These are phyloP conservation scores for Colletotrichum graminicola DNA, from an alignment of 2,329 filamentous ascomycete genomes.

Conservation along the genomic window DNA sequence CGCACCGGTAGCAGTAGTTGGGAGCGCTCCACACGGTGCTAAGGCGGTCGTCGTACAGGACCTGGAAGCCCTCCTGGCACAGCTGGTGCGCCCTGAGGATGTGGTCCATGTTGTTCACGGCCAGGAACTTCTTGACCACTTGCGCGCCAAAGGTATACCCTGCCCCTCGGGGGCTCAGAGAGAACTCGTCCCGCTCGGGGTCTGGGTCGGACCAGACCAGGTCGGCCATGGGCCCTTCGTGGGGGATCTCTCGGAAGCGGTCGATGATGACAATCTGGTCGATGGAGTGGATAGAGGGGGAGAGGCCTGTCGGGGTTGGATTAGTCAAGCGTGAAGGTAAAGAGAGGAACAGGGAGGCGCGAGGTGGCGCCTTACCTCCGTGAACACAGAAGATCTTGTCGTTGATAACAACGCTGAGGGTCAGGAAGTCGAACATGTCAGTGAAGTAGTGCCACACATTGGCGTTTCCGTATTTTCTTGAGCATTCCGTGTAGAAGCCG, in stretches of 20 bases:
- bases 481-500: conserved; percentile 98
- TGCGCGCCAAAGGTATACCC: conserved; percentile 98
- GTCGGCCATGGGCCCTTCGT: conserved; percentile 99
- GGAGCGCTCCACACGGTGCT: conserved; percentile 99
- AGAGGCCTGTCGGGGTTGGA: conserved; percentile 69
- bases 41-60: conserved; percentile 92
- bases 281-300: conserved; percentile 94
- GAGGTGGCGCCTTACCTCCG: conserved; percentile 68
- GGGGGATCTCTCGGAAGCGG: conserved; percentile 96
- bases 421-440: conserved; percentile 99
- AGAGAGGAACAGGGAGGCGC: too few species aligned
- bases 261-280: conserved; percentile 99
- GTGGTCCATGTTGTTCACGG: conserved; percentile 97
- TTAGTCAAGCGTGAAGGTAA: neutral
- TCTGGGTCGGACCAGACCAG: conserved; percentile 98
- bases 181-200: conserved; percentile 97
- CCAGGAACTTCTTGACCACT: conserved; percentile 97
- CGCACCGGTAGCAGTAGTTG: conserved; percentile 95
- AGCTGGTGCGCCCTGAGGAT: conserved; percentile 98
- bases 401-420: conserved; percentile 96
- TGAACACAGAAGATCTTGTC: conserved; percentile 99
- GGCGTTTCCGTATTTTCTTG: conserved; percentile 96
- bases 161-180: conserved; percentile 89
- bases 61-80: conserved; percentile 97
- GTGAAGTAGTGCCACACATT: conserved; percentile 99